Percentiles rank a stretch among this genome's conserved stretches.
Conservation (phyloP, 306 rosid genomes). For the Spatholobus suberectus region DNA sequence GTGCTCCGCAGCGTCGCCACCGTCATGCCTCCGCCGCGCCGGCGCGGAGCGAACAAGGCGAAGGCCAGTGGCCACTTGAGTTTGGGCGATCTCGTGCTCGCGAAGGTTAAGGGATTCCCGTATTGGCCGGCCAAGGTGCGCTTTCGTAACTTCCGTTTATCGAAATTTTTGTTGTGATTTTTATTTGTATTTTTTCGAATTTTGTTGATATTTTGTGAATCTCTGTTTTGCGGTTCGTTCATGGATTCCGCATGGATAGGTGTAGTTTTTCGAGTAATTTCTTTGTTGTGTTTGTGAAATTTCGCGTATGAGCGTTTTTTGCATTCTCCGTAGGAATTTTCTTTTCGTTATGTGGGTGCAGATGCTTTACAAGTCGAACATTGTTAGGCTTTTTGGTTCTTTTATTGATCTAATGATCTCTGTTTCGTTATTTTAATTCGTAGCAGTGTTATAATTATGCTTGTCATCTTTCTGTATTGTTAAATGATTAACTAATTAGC, state of each 20-base stretch:
- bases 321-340: constrained; percentile 20
- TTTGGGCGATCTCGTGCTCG: constrained; percentile 94
- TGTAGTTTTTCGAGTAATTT: not conserved
- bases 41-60: constrained; percentile 79
- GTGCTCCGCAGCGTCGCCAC: constrained; percentile 44
- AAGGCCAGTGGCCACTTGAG: constrained; percentile 67
- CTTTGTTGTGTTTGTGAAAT: not conserved
- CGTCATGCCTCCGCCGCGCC: constrained; percentile 67
- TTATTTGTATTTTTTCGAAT: not conserved
- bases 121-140: constrained; percentile 92
- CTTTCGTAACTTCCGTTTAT: constrained; percentile 2
- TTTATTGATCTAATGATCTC: not conserved
- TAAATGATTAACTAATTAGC: not conserved
- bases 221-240: not conserved
- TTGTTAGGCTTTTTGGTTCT: constrained; percentile 1
- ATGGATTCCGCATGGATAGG: not conserved
- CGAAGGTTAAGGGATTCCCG: constrained; percentile 94
- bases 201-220: constrained; percentile 32
- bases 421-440: not conserved
- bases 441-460: not conserved
- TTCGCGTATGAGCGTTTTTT: constrained; percentile 19
- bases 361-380: not conserved
- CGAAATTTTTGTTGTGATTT: not conserved
- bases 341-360: not conserved
- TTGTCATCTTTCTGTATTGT: not conserved